Conservation (phyloP, 495 filamentous ascomycete genomes). For the Neurospora tetraspora region DNA sequence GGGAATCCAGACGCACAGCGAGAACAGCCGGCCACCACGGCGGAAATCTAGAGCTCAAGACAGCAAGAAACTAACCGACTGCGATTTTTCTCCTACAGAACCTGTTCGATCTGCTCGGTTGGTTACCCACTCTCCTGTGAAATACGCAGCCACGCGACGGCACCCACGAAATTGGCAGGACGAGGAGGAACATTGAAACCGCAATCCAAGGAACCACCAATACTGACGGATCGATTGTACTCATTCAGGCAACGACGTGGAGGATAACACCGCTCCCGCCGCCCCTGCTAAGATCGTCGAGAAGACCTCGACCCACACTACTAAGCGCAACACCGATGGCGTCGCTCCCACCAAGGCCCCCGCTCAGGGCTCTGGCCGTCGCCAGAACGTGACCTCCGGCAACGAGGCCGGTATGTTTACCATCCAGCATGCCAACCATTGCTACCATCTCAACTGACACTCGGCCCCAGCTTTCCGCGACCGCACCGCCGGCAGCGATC, state of each 20-base stretch:
- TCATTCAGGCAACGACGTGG: slow-evolving; percentile 67
- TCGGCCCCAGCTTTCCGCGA: slow-evolving; percentile 69
- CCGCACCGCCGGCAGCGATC: slow-evolving; percentile 67
- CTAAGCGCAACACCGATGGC: slow-evolving; percentile 82
- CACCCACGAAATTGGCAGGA: background rate
- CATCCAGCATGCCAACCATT: background rate
- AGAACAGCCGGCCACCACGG: background rate
- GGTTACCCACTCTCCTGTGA: slow-evolving; percentile 10
- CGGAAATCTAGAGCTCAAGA: background rate
- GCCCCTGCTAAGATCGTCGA: slow-evolving; percentile 80
- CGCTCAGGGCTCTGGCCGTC: slow-evolving; percentile 32
- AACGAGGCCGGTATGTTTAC: slow-evolving; percentile 66
- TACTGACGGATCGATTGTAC: slow-evolving; percentile 18
- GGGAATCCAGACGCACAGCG: background rate
- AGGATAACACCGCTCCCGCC: slow-evolving; percentile 67
- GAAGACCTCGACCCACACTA: slow-evolving; percentile 63
- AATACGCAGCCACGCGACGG: slow-evolving; percentile 7
- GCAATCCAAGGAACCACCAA: slow-evolving; percentile 8
- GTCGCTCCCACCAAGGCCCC: slow-evolving; percentile 50
- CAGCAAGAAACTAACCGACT: slow-evolving; percentile 16
- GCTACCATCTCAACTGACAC: slow-evolving; percentile 2
- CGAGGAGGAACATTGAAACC: slow-evolving; percentile 15
- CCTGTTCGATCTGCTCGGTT: slow-evolving; percentile 81
- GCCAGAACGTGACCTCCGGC: slow-evolving; percentile 46
- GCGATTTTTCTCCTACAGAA: slow-evolving; percentile 43